These are phyloP conservation scores for Glycyrrhiza uralensis DNA, from an alignment of 306 rosid species.

Conservation along the genomic window DNA sequence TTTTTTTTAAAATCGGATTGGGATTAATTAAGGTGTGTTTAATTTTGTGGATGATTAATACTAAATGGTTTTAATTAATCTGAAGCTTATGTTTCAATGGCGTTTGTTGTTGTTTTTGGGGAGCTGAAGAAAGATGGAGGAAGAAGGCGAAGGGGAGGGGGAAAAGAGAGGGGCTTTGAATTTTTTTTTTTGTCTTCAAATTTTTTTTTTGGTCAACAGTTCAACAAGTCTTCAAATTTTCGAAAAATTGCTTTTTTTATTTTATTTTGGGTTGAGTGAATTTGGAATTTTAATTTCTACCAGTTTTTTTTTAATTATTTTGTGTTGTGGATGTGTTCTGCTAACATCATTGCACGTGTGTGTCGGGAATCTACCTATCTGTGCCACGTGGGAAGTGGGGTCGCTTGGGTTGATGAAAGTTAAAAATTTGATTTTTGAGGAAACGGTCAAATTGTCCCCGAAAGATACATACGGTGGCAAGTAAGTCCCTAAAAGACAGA, in stretches of 20 bases:
- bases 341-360: not conserved
- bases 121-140: not conserved
- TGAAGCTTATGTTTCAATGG: conserved; percentile 34
- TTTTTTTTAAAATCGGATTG: not conserved
- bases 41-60: not conserved
- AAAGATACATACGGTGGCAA: too few species aligned
- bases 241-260: not conserved
- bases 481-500: too few species aligned
- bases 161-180: not conserved
- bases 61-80: conserved; percentile 29
- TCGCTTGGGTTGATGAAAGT: not conserved
- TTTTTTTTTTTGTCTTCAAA: not conserved
- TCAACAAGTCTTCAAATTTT: too few species aligned
- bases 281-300: not conserved
- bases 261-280: not conserved
- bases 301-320: not conserved
- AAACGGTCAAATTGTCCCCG: too few species aligned
- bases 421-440: too few species aligned
- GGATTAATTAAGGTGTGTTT: not conserved
- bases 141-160: not conserved
- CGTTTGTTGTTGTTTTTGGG: conserved; percentile 3
- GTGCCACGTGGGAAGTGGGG: not conserved
- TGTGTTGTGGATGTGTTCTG: not conserved
- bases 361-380: conserved; percentile 9
- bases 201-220: too few species aligned